Evolutionary conservation across 2,329 filamentous ascomycete species (phyloP), one percentile per base, ranked within the genome.

Genomic region (Knoxdaviesia proteae): DNA sequence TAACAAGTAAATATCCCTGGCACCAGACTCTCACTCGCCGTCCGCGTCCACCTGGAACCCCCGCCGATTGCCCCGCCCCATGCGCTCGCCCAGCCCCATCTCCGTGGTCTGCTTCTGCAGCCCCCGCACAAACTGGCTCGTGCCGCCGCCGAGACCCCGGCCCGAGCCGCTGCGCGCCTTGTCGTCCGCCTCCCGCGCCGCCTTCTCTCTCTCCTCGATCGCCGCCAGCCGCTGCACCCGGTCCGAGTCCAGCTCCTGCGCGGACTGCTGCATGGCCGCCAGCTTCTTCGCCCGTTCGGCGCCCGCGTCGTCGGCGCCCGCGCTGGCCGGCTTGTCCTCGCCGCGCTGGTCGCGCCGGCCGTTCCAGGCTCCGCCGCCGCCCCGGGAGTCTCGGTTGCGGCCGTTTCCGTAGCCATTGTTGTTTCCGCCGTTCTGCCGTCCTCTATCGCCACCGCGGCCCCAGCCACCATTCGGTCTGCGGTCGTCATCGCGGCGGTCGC

Each of bases 211-310:
- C 48, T 74, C 71, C 30, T 73, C 75, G 11, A 87, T 61, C 1
- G 74, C 73, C 0, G 73, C 71, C 7, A 92, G 62, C 30, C 84
- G 71, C 46, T 70, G 67, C 48, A 72, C 71, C 33, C 84, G 75
- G 49, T 80, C 76, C n/a, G 64, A 54, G 50, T 88, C 81, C 40
- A 92, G 63, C 7, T 79, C 72, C 1, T 66, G 68, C 5, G 80
- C 80, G 32, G 75, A 77, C 11, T 69, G 68, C 55, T 82, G 78
- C 80, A 86, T 84, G 6, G 74, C 77, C 10, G 76, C 79, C 11
- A 84, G 59, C 54, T 75, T 82, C 30, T 69, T 68, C 8, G 75
- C 74, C n/a, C 68, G 66, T 47, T 80, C 75, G 29, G 72, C 69
- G 20, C 68, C 68, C 6, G 55, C 57, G 4, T 59, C 57, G 10